Conservation (phyloP, 164 flowering plant genomes). For the Liquidambar formosana region DNA sequence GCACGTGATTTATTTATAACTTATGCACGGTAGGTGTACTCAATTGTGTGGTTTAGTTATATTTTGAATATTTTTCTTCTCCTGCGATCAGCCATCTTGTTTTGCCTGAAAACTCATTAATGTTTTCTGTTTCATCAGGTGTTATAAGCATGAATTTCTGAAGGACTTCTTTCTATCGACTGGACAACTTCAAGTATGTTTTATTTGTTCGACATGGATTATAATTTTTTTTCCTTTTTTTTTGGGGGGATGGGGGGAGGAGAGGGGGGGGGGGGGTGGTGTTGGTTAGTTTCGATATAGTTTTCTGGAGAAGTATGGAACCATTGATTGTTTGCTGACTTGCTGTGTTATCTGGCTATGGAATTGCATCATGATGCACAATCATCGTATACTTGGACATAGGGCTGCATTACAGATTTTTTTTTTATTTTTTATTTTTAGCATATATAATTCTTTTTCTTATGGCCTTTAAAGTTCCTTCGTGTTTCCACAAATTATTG, state of each 20-base stretch:
- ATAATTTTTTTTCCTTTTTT: background rate
- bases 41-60: background rate
- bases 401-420: too few relatives aligned
- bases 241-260: too few relatives aligned
- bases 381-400: background rate
- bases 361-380: background rate
- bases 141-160: slow-evolving; percentile 77
- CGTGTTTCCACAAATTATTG: background rate
- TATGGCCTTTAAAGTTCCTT: background rate
- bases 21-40: slow-evolving; percentile 64
- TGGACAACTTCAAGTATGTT: slow-evolving; percentile 84
- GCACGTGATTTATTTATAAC: slow-evolving; percentile 79
- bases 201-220: background rate
- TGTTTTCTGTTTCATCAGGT: slow-evolving; percentile 58
- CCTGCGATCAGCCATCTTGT: background rate
- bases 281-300: background rate
- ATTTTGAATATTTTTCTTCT: background rate
- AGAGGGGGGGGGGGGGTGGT: too few relatives aligned
- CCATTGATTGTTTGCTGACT: background rate
- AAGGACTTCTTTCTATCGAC: slow-evolving; percentile 85
- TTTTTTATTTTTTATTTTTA: too few relatives aligned
- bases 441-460: background rate
- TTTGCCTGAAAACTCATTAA: slow-evolving; percentile 8
- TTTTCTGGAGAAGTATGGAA: background rate
- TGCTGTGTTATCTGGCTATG: background rate